Percentiles rank a stretch among this genome's conserved stretches.
Evolutionary conservation across 805 yeast genomes (phyloP).

Genomic region (Candida suzukii): DNA sequence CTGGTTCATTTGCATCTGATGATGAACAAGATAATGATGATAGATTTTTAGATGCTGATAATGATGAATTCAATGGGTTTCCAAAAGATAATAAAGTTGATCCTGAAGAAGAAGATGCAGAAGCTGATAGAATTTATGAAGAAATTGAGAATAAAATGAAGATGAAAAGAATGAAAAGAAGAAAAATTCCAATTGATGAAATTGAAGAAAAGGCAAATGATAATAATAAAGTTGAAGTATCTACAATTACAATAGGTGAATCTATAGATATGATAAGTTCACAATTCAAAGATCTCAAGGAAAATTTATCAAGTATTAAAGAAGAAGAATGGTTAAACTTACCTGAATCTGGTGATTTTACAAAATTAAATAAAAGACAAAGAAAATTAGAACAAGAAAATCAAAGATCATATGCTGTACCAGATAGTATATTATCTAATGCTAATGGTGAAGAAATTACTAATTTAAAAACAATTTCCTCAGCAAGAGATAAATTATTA

Average conservation of each 20-base stretch:
- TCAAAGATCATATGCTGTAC: conserved; percentile 74
- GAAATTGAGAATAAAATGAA: conserved; percentile 53
- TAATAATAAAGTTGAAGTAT: conserved; percentile 5
- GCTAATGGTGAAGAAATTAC: conserved; percentile 19
- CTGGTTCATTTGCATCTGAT: conserved; percentile 16
- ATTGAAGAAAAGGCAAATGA: neutral
- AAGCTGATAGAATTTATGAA: conserved; percentile 67
- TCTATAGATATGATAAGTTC: conserved; percentile 30
- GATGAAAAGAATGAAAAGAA: conserved; percentile 7
- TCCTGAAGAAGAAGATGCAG: conserved; percentile 62
- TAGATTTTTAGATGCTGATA: conserved; percentile 21
- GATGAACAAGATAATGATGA: conserved; percentile 25
- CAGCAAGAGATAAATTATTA: conserved; percentile 57
- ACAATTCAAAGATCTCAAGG: conserved; percentile 67
- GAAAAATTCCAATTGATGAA: conserved; percentile 13
- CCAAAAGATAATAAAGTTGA: neutral
- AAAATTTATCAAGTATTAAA: conserved; percentile 49
- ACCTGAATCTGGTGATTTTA: conserved; percentile 87
- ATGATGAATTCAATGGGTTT: conserved; percentile 19
- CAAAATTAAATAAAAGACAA: conserved; percentile 68
- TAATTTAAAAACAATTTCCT: conserved; percentile 47
- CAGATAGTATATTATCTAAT: conserved; percentile 52
- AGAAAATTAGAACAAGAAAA: conserved; percentile 54
- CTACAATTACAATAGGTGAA: conserved; percentile 14
- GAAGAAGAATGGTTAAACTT: conserved; percentile 71